Base-by-base conservation (phyloP, 495 filamentous ascomycete genomes). In the Daldinia grandis region DNA sequence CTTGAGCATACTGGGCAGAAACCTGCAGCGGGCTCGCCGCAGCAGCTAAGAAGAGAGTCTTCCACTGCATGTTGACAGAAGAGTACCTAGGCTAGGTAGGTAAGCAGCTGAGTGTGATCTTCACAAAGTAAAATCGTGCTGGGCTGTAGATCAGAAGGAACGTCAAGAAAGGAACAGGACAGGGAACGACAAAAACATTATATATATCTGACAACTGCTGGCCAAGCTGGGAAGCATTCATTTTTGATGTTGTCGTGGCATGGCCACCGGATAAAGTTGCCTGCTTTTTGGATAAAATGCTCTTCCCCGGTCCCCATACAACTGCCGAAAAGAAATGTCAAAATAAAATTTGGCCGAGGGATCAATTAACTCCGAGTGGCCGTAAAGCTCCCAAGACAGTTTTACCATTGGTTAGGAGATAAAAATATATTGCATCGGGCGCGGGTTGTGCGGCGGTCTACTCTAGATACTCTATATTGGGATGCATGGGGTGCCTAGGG, bases 311-410 rank as follows among this genome's bases (percentile, higher is more conserved):
- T 50, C 21, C 53, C 12, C 5, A 47, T 8, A 42, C 50, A 72
- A 68, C 31, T 72, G 69, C 69, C 69, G 69, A 63, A 55, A 14
- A 19, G 28, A 57, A 51, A 19, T 37, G 64, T 68, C 59, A 21
- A 68, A 64, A 68, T 68, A 68, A 49, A 68, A 72, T 64, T 68
- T 72, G 69, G 37, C 69, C 69, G 69, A 72, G 69, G 59, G 30
- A 63, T 28, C 27, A 67, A 49, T 60, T 51, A 51, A 67, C 15
- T 64, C 64, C 59, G 55, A 56, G 17, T 67, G 31, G 49, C 25
- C 12, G 12, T 64, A 14, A 27, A 47, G 51, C 2, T 25, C 5
- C 40, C 28, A 0, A 50, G 21, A 58, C 1, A 17, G 4, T 37
- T 21, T n/a, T 56, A 5, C 30, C 35, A 68, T 64, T 68, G 64